phyloP scores from a whole-genome alignment of 768 basidiomycete genomes.

The Pleurotus giganteus region DNA sequence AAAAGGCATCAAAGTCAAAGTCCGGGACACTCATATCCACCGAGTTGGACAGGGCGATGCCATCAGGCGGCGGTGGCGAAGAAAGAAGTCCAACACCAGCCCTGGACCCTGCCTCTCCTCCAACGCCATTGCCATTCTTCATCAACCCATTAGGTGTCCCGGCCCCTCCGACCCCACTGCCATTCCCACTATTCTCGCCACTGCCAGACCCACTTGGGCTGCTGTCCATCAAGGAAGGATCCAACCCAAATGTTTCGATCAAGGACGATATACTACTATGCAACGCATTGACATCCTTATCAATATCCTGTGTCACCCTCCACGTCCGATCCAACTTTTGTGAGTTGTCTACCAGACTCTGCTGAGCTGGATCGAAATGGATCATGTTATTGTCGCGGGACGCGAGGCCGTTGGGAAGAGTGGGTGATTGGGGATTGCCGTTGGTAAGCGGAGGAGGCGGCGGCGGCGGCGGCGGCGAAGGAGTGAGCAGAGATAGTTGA shows the following conservation, averaged over 20 bases:
- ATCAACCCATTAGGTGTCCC: constrained; percentile 2
- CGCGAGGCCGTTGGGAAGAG: background rate
- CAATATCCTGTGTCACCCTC: constrained; percentile 61
- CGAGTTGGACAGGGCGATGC: constrained; percentile 13
- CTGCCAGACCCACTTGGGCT: background rate
- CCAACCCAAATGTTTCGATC: constrained; percentile 68
- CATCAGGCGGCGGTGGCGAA: constrained; percentile 17
- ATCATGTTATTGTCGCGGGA: constrained; percentile 23
- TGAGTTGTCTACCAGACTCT: constrained; percentile 26
- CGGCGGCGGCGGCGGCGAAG: constrained; percentile 22
- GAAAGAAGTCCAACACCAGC: constrained; percentile 1
- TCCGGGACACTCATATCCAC: constrained; percentile 14
- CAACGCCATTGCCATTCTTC: constrained; percentile 1
- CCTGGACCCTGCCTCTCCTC: background rate
- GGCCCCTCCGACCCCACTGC: background rate
- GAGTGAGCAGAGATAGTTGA: constrained; percentile 15
- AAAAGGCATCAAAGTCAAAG: constrained; percentile 19
- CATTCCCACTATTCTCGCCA: too few species aligned
- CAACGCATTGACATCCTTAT: constrained; percentile 69
- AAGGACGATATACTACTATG: constrained; percentile 68
- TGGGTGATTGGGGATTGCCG: too few species aligned
- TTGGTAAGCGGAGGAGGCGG: constrained; percentile 10
- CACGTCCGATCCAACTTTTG: constrained; percentile 50
- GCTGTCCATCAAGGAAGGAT: constrained; percentile 36
- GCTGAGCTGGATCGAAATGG: constrained; percentile 25